Base-by-base conservation (phyloP, 2,329 filamentous ascomycete genomes). In the Trichoderma breve region DNA sequence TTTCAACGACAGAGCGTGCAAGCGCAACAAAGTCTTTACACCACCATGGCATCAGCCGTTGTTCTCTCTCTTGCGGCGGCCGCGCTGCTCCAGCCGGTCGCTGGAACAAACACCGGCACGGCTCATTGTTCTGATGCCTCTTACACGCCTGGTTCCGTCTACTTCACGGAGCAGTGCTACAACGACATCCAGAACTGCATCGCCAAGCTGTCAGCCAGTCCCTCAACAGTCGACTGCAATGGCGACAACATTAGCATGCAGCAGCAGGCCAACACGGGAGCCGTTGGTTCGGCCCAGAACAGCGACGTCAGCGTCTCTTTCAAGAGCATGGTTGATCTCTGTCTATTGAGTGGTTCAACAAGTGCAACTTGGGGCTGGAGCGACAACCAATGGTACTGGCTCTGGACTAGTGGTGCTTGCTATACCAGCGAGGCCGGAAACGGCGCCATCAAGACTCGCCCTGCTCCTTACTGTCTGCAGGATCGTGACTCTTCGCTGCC, bases 311-410 rank as follows among this genome's bases (percentile, higher is more conserved):
- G 26, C n/a, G 57, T 68, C 21, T 70, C 62, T 8, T 71, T 63
- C 55, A 36, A 71, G 28, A 57, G 62, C 24, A 71, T 71, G 11
- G 8, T 18, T 1, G 68, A 73, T 5, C 24, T 58, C 18, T 73
- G 71, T 69, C 60, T 73, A 3, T n/a, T 63, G 26, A 53, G 53
- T 12, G 62, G 71, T 11, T 53, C 57, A 2, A 63, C 55, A 11
- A 66, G 30, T 6, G 39, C 26, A 36, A 71, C 39, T 3, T 73
- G 66, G 67, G 58, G 60, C 6, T 67, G 36, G 24, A 67, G 68
- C 32, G 68, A 71, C 28, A 63, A 67, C 43, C 55, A 73, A 15
- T 62, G 60, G 62, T 62, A 71, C 24, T 71, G 62, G 71, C 18
- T 63, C n/a, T 63, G 68, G 24, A 60, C 71, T 6, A 15, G 30